Base-by-base conservation (phyloP, 1,284 basidiomycete genomes). In the Calocybe gambosa region DNA sequence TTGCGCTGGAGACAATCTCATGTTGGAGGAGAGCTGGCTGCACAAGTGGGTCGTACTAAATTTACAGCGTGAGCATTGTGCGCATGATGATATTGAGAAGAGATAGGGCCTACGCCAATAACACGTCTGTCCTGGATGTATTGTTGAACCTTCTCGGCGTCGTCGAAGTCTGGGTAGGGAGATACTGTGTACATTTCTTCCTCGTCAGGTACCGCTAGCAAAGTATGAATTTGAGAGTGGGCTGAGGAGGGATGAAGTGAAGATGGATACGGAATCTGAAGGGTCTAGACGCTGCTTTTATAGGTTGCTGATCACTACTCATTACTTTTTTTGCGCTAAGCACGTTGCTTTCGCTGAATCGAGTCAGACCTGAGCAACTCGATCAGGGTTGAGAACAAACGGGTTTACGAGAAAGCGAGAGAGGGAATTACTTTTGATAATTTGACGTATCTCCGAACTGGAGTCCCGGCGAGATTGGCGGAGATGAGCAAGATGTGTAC, bases 31-130 rank as follows among this genome's bases (percentile, higher is more conserved):
- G 75, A 0, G 88, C 88, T 15, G 93, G 93, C 58, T 93, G 89
- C 53, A 95, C 83, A 34, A 97, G 80, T 6, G 93, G 93, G 60
- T 96, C 93, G 65, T 95, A 95, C 88, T 90, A 62, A 28, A 44
- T 45, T 26, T 43, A 39, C 45, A 39, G 43, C n/a, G 47, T 34
- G 52, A 38, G 46, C 39, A 40, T 39, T 46, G 38, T 18, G 31
- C 18, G 18, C 39, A 12, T 42, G 35, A 20, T 38, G 21, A 20
- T 19, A 13, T 20, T 5, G 21, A 4, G 36, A 21, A 6, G 36
- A 40, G 28, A 45, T 20, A 9, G 8, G 19, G 47, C 78, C 50
- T 71, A 86, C 85, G 44, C 83, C 84, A 47, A 85, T 74, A 64
- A 89, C 86, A 49, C 85, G 78, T 48, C 81, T 72, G 65, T 89